Evolutionary conservation across 2,329 filamentous ascomycete species (phyloP).

Genomic region (Fusarium acutatum): DNA sequence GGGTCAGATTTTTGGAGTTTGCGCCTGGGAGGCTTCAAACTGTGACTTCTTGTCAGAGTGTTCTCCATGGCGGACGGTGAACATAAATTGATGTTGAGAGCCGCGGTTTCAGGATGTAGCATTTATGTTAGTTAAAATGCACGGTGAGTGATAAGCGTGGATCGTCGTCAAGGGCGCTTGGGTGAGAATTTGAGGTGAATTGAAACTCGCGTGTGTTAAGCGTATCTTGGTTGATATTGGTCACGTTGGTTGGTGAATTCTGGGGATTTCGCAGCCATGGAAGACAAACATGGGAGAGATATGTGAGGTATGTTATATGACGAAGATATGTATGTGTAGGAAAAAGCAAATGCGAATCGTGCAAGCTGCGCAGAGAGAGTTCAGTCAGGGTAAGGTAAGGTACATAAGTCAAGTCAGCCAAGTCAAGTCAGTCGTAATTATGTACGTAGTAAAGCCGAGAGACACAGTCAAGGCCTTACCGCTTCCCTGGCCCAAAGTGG

Average conservation of each 20-base stretch:
- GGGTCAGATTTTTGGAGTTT: constrained; percentile 46
- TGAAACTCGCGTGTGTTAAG: neutral
- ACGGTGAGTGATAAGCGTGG: constrained; percentile 2
- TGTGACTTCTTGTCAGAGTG: constrained; percentile 20
- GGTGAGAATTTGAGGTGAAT: neutral
- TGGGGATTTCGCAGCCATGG: constrained; percentile 20
- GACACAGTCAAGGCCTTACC: constrained; percentile 34
- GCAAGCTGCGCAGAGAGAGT: neutral
- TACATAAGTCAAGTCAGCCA: neutral
- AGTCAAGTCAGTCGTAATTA: constrained; percentile 5
- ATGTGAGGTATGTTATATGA: constrained; percentile 21
- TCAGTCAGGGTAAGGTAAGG: neutral
- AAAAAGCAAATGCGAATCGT: constrained; percentile 18
- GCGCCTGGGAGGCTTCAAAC: constrained; percentile 40
- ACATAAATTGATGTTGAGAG: constrained; percentile 7
- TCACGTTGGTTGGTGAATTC: constrained; percentile 13
- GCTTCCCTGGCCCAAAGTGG: constrained; percentile 38
- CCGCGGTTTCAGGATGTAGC: constrained; percentile 11
- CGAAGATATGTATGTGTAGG: neutral
- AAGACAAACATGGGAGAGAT: neutral
- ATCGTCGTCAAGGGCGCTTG: constrained; percentile 17
- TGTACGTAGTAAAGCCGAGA: constrained; percentile 30
- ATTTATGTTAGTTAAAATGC: constrained; percentile 9
- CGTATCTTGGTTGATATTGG: constrained; percentile 10
- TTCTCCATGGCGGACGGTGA: constrained; percentile 17